Conservation (phyloP, 441 rosid species). For the Melastoma candidum region DNA sequence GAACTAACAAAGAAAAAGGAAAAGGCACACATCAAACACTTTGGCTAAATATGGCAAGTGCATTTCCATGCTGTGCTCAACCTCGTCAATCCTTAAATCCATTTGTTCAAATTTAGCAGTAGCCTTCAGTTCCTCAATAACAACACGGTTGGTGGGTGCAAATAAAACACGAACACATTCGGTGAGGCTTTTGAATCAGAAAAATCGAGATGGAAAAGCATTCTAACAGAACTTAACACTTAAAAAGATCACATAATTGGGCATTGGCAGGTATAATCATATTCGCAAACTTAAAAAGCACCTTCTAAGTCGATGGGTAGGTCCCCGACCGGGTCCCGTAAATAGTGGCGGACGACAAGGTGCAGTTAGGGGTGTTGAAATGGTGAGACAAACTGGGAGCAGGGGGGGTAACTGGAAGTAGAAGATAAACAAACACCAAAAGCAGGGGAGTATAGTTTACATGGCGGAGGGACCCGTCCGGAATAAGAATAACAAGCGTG, state of each 20-base stretch:
- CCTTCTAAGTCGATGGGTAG: slow-evolving; percentile 84
- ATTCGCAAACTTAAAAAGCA: slow-evolving; percentile 14
- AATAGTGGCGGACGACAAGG: slow-evolving; percentile 67
- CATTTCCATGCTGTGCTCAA: slow-evolving; percentile 99
- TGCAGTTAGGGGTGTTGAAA: slow-evolving; percentile 72
- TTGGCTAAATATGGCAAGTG: slow-evolving; percentile 88
- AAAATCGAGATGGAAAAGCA: not conserved
- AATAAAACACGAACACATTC: slow-evolving; percentile 4
- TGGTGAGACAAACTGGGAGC: slow-evolving; percentile 79
- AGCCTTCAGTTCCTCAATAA: slow-evolving; percentile 75
- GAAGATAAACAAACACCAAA: slow-evolving; percentile 5
- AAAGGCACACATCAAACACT: slow-evolving; percentile 68
- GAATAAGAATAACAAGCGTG: slow-evolving; percentile 92
- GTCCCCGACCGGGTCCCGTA: slow-evolving; percentile 86
- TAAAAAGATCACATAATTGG: too few relatives aligned
- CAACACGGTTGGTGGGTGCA: slow-evolving; percentile 23
- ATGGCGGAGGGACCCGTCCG: slow-evolving; percentile 83
- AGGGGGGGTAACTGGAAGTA: slow-evolving; percentile 66
- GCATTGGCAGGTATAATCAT: too few relatives aligned
- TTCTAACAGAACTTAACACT: too few relatives aligned
- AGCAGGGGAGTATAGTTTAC: slow-evolving; percentile 21
- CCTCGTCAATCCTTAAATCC: slow-evolving; percentile 80
- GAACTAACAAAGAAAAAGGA: not conserved
- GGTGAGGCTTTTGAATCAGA: slow-evolving; percentile 5
- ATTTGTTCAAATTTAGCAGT: slow-evolving; percentile 74